Evolutionary conservation across 768 basidiomycete genomes (phyloP).

Genomic region (Phanerochaete sordida): DNA sequence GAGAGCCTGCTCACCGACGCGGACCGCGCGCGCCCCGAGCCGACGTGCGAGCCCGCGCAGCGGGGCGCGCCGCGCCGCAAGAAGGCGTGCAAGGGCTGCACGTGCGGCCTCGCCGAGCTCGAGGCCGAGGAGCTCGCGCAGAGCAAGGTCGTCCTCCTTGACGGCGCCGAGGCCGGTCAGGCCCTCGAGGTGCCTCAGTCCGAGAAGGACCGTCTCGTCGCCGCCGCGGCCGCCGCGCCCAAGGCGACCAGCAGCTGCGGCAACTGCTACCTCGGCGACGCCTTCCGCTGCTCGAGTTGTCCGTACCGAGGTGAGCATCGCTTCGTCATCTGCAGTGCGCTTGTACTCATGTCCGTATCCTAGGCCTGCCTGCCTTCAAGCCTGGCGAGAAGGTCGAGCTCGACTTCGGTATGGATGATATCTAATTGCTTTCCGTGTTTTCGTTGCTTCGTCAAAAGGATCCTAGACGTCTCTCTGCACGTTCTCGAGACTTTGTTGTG

Average conservation of each 20-base stretch:
- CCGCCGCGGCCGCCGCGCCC: constrained; percentile 66
- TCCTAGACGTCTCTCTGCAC: not conserved
- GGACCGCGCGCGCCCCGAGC: constrained; percentile 76
- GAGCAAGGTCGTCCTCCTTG: constrained; percentile 64
- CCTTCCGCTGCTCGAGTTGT: constrained; percentile 94
- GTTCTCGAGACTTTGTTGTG: not conserved
- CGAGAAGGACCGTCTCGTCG: constrained; percentile 63
- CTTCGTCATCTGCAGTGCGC: not conserved
- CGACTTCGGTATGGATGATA: constrained; percentile 84
- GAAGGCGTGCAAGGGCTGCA: constrained; percentile 94
- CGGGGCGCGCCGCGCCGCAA: constrained; percentile 60
- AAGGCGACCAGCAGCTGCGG: constrained; percentile 97
- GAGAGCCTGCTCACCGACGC: constrained; percentile 80
- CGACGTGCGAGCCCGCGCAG: constrained; percentile 66
- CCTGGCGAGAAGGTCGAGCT: constrained; percentile 98
- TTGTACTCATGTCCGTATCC: not conserved
- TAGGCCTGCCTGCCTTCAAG: constrained; percentile 96
- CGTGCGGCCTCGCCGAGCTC: constrained; percentile 93
- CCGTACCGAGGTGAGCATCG: constrained; percentile 86
- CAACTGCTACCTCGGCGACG: constrained; percentile 96
- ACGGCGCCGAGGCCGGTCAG: constrained; percentile 57
- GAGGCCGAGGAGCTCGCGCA: constrained; percentile 75
- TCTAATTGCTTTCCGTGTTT: constrained; percentile 37
- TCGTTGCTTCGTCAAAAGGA: not conserved
- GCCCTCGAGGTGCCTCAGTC: constrained; percentile 52